Evolutionary conservation across 148 eudicot genomes (phyloP).

Genomic region (Rhododendron mucronatum): DNA sequence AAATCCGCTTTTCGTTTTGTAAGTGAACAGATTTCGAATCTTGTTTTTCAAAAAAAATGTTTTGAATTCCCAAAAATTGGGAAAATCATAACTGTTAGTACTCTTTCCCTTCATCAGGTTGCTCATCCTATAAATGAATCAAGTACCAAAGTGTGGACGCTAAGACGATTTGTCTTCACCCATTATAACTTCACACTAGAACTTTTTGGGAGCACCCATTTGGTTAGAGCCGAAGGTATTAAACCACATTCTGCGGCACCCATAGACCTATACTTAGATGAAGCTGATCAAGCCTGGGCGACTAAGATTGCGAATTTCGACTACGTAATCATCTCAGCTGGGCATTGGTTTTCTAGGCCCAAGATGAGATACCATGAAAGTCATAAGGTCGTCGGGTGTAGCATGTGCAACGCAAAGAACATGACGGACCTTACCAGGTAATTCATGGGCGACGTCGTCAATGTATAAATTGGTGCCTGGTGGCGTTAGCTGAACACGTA

Average conservation of each 20-base stretch:
- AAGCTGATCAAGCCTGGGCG: constrained; percentile 30
- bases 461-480: background rate
- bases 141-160: background rate
- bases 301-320: constrained; percentile 26
- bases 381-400: constrained; percentile 31
- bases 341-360: constrained; percentile 42
- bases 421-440: constrained; percentile 30
- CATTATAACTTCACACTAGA: constrained; percentile 20
- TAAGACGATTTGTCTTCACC: constrained; percentile 19
- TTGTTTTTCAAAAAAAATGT: background rate
- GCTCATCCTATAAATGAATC: constrained; percentile 14
- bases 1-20: background rate
- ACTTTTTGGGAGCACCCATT: constrained; percentile 14
- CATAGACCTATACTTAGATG: constrained; percentile 9
- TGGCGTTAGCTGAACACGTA: too few species aligned
- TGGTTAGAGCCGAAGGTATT: constrained; percentile 6
- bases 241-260: constrained; percentile 11
- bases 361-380: constrained; percentile 30
- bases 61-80: too few species aligned
- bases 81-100: too few species aligned
- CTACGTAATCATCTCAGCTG: constrained; percentile 36
- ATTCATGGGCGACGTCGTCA: background rate
- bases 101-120: constrained; percentile 13
- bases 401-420: constrained; percentile 28
- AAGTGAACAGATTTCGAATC: too few species aligned